Base-by-base conservation (phyloP, 73 alveolate genomes). In the Blepharisma japonicum region DNA sequence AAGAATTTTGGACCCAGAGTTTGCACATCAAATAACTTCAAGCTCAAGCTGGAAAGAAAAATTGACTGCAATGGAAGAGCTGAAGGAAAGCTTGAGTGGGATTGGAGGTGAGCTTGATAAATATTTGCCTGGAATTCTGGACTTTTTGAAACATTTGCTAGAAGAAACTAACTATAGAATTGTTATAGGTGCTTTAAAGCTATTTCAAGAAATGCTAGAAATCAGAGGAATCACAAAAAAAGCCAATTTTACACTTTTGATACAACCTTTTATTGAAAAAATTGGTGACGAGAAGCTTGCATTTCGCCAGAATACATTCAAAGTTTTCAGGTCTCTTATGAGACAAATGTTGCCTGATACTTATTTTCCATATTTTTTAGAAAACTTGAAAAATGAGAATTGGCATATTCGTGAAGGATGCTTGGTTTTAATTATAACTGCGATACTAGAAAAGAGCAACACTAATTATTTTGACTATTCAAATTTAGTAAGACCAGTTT, bases 331-430 rank as follows among this genome's bases (percentile, higher is more conserved):
- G 2, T 14, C 23, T n/a, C 46, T 61, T 8, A n/a, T 61, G 14
- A 9, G 50, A 20, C 48, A 61, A 61, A n/a, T 61, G n/a, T 0
- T 14, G 4, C 74, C 74, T 14, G 74, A 61, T 2, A 20, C 50
- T 11, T 39, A 14, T 61, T 61, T 61, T 25, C 74, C 74, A 8
- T 61, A 61, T 39, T 61, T 61, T 25, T 25, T 61, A 14, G 18
- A 61, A 25, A 39, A 39, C 11, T 39, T 61, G 14, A 39, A 61
- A 18, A 20, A 39, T 61, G 74, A 61, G 23, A 61, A 61, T 39
- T 61, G 74, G 74, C 74, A 61, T 5, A 61, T 61, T 61, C 38
- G 74, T 9, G 74, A 61, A 25, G 74, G 74, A 20, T 61, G 74
- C 46, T 39, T 61, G 2, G 23, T 61, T n/a, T 39, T 61, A 2